Evolutionary conservation across 805 yeast species (phyloP).

Genomic region (Cyberlindnera veronae): DNA sequence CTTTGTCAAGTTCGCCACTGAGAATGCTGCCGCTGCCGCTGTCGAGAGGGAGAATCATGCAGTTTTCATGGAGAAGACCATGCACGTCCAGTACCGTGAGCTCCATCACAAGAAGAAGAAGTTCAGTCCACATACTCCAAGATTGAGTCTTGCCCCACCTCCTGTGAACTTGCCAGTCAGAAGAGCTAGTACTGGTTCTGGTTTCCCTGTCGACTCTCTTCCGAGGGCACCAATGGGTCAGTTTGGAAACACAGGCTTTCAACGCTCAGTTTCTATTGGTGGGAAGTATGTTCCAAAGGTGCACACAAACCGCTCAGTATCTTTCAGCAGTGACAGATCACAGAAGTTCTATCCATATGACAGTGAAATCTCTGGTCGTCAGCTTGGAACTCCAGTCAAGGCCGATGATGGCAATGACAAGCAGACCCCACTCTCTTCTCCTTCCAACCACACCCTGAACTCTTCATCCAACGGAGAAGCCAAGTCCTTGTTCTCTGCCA

Average conservation of each 20-base stretch:
- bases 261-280: slow-evolving; percentile 6
- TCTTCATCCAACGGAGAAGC: slow-evolving; percentile 25
- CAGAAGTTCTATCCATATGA: slow-evolving; percentile 8
- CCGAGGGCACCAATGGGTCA: slow-evolving; percentile 19
- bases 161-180: slow-evolving; percentile 62
- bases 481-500: slow-evolving; percentile 25
- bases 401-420: slow-evolving; percentile 9
- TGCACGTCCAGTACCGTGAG: slow-evolving; percentile 84
- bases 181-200: slow-evolving; percentile 33
- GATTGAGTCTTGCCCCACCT: slow-evolving; percentile 69
- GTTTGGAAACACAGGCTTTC: slow-evolving; percentile 7
- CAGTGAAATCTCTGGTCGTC: slow-evolving; percentile 1
- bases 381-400: slow-evolving; percentile 8
- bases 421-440: slow-evolving; percentile 25
- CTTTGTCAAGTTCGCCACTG: slow-evolving; percentile 61
- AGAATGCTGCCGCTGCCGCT: slow-evolving; percentile 79
- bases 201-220: slow-evolving; percentile 1
- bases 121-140: slow-evolving; percentile 29
- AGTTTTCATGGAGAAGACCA: slow-evolving; percentile 64
- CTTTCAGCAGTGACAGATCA: slow-evolving; percentile 18
- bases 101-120: slow-evolving; percentile 34
- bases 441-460: slow-evolving; percentile 21
- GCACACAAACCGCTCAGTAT: slow-evolving; percentile 19
- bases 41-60: slow-evolving; percentile 84
- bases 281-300: slow-evolving; percentile 6